These are phyloP conservation scores for Hemileccinum rubropunctum DNA, from an alignment of 768 basidiomycete species.

Conservation along the genomic window DNA sequence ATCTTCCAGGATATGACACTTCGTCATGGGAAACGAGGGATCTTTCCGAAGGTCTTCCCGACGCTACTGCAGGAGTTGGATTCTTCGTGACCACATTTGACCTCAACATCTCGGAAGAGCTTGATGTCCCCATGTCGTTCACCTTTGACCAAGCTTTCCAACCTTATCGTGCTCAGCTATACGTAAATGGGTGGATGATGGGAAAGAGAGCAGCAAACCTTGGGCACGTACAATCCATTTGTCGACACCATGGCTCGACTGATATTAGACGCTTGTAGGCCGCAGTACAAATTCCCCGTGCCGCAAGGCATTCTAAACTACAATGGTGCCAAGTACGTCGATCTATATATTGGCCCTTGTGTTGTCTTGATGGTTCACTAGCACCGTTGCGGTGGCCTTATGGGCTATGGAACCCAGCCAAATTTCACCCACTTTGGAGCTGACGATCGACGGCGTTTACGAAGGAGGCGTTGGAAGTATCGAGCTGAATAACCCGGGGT, in stretches of 20 bases:
- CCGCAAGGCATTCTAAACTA: conserved; percentile 79
- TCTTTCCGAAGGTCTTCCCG: conserved; percentile 57
- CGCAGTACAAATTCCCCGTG: conserved; percentile 80
- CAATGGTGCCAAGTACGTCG: conserved; percentile 58
- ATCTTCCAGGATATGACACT: conserved; percentile 67
- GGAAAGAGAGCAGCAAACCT: conserved; percentile 75
- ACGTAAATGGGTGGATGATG: conserved; percentile 90
- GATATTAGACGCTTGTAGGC: conserved; percentile 37
- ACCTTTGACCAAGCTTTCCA: conserved; percentile 62
- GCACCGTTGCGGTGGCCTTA: conserved; percentile 60
- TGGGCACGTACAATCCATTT: conserved; percentile 42
- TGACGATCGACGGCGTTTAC: conserved; percentile 54
- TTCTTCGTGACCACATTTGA: conserved; percentile 79
- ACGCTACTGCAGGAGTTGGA: conserved; percentile 62
- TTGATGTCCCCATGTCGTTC: conserved; percentile 73
- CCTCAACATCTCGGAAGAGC: conserved; percentile 51
- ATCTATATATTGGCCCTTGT: not conserved
- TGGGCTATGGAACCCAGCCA: conserved; percentile 60
- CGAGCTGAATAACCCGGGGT: conserved; percentile 54
- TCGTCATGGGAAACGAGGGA: conserved; percentile 58
- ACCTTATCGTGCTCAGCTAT: conserved; percentile 69
- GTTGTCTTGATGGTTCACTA: conserved; percentile 19
- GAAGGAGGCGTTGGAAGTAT: conserved; percentile 68
- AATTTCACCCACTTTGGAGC: conserved; percentile 49
- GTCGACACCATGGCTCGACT: not conserved